phyloP scores from a whole-genome alignment of 1,284 basidiomycete genomes.

The Fomes fomentarius region DNA sequence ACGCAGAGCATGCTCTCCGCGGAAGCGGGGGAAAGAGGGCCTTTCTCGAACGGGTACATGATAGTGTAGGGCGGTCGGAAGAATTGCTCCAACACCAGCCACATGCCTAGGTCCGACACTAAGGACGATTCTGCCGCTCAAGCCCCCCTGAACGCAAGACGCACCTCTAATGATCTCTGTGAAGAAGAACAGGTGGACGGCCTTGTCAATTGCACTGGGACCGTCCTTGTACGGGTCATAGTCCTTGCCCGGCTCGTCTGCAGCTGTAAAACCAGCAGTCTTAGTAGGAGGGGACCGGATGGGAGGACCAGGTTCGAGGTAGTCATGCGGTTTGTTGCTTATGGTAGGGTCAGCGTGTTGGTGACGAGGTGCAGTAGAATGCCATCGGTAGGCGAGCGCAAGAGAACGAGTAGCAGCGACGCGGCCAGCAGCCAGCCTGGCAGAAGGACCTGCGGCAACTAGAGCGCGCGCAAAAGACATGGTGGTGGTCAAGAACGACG shows the following conservation, averaged over 20 bases:
- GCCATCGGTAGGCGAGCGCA: slow-evolving; percentile 50
- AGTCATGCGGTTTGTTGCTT: slow-evolving; percentile 15
- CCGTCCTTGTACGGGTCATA: slow-evolving; percentile 75
- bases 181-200: slow-evolving; percentile 96
- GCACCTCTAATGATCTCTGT: slow-evolving; percentile 96
- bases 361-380: slow-evolving; percentile 35
- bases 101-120: slow-evolving; percentile 75
- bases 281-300: slow-evolving; percentile 36
- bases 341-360: slow-evolving; percentile 20
- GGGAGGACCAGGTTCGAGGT: slow-evolving; percentile 9
- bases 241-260: slow-evolving; percentile 53
- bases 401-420: slow-evolving; percentile 35
- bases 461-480: slow-evolving; percentile 52
- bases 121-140: slow-evolving; percentile 12
- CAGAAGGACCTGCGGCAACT: slow-evolving; percentile 30
- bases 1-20: slow-evolving; percentile 98
- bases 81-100: slow-evolving; percentile 98
- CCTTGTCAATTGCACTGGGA: slow-evolving; percentile 93
- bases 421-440: slow-evolving; percentile 36
- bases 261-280: slow-evolving; percentile 41
- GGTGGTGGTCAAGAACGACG: slow-evolving; percentile 32
- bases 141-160: slow-evolving; percentile 23
- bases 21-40: slow-evolving; percentile 97
- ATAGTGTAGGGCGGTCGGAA: slow-evolving; percentile 98
- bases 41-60: slow-evolving; percentile 98